Evolutionary conservation across 1,284 basidiomycete species (phyloP).

Genomic region (Sporisorium scitamineum): DNA sequence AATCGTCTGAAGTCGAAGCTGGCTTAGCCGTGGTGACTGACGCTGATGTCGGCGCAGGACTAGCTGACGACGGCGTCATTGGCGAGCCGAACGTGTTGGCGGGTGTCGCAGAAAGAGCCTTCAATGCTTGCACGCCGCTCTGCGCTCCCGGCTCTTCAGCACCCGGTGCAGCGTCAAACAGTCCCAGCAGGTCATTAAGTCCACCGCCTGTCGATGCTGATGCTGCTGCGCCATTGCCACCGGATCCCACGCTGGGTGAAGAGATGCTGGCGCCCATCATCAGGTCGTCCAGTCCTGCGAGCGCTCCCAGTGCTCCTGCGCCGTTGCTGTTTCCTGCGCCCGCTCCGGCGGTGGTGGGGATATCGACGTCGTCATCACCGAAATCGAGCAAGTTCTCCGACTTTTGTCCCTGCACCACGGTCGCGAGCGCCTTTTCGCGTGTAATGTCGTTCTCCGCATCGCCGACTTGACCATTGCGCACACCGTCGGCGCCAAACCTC

Average conservation of each 20-base stretch:
- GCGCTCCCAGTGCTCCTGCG: constrained; percentile 47
- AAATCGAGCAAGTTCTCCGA: constrained; percentile 67
- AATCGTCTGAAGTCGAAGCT: constrained; percentile 29
- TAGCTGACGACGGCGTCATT: constrained; percentile 2
- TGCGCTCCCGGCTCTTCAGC: constrained; percentile 53
- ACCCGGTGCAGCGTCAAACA: constrained; percentile 61
- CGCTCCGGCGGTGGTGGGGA: constrained; percentile 8
- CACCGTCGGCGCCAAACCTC: constrained; percentile 59
- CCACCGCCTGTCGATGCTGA: constrained; percentile 21
- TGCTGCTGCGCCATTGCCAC: constrained; percentile 10
- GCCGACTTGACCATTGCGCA: constrained; percentile 25
- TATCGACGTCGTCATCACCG: constrained; percentile 62
- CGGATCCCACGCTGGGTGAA: constrained; percentile 7
- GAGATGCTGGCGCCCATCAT: constrained; percentile 41
- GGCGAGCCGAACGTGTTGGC: constrained; percentile 20
- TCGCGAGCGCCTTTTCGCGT: constrained; percentile 64
- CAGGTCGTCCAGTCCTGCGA: constrained; percentile 61
- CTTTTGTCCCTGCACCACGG: constrained; percentile 72
- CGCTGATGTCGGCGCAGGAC: neutral
- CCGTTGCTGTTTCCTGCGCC: constrained; percentile 17
- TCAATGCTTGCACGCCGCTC: constrained; percentile 54
- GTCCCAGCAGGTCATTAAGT: constrained; percentile 60
- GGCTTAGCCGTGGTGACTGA: constrained; percentile 9
- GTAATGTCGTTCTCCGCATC: constrained; percentile 59
- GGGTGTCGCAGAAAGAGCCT: constrained; percentile 30